Conservation (phyloP, 2,329 filamentous ascomycete genomes). For the Aspergillus tubingensis region DNA sequence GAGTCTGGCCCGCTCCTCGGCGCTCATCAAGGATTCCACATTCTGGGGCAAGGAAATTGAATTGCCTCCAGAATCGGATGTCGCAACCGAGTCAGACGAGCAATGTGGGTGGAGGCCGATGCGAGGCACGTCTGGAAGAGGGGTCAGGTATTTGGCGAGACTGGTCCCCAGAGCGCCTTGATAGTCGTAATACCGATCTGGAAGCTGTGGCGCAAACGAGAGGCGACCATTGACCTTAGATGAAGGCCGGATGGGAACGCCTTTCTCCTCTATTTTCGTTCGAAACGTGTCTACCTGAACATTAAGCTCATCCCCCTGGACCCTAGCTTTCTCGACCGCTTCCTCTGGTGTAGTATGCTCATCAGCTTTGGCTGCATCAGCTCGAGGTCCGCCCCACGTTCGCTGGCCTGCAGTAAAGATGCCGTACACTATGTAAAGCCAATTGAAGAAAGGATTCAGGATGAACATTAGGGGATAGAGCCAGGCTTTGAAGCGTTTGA, state of each 20-base stretch:
- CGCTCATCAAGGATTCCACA: slow-evolving; percentile 75
- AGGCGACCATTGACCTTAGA: slow-evolving; percentile 77
- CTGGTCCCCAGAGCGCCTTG: slow-evolving; percentile 47
- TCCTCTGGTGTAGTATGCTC: slow-evolving; percentile 73
- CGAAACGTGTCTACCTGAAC: slow-evolving; percentile 84
- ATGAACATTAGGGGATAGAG: slow-evolving; percentile 95
- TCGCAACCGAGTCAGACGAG: slow-evolving; percentile 69
- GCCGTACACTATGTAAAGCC: slow-evolving; percentile 96
- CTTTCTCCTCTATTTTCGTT: slow-evolving; percentile 42
- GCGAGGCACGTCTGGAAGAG: slow-evolving; percentile 49
- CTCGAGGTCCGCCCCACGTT: slow-evolving; percentile 92
- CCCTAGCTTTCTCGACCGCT: slow-evolving; percentile 78
- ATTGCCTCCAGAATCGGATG: slow-evolving; percentile 57
- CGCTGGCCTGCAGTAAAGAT: slow-evolving; percentile 92
- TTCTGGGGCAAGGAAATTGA: slow-evolving; percentile 67
- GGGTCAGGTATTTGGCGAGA: slow-evolving; percentile 51
- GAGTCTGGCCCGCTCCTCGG: slow-evolving; percentile 75
- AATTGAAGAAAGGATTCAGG: slow-evolving; percentile 95
- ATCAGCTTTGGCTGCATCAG: slow-evolving; percentile 82
- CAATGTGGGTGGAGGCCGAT: slow-evolving; percentile 57
- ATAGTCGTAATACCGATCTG: slow-evolving; percentile 70
- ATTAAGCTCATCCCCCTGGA: slow-evolving; percentile 83
- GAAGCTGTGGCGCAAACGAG: slow-evolving; percentile 60
- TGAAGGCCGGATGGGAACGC: slow-evolving; percentile 70
- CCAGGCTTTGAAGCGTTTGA: slow-evolving; percentile 90